Evolutionary conservation across 305 asterid genomes (phyloP), one percentile per base, ranked within the genome.

Genomic region (Lippia alba): DNA sequence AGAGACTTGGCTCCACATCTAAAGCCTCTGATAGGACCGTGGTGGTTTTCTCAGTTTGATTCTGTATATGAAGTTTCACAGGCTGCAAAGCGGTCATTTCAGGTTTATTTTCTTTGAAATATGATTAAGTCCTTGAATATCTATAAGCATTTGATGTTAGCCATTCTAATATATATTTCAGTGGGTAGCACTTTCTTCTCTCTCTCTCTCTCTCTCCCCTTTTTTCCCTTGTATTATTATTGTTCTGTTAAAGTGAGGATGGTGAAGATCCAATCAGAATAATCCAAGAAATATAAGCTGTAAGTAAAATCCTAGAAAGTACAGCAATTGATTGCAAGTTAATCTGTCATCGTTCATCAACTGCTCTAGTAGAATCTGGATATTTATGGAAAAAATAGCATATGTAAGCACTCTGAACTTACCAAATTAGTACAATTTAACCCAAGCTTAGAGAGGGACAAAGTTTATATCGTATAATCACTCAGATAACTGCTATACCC

Each of bases 1-100:
- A 89, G 99, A 84, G 97, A 87, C 51, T 79, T 95, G 85, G 98
- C 98, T 82, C 98, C 96, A 48, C 89, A 92, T 77, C 80, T 95
- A 78, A 95, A 90, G 87, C 85, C 79, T 76, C 80, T 95, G 69
- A 88, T 95, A 81, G 99, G 99, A 77, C 96, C 99, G 7, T 95
- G 99, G 99, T 95, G 99, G 99, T 87, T 89, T 84, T 89, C 99
- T 74, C 99, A 95, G 69, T 95, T 95, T 76, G 99, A 95, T 86
- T 90, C 96, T 61, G 83, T 72, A 69, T 67, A 75, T 81, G 99
- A 95, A 83, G 96, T 92, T 82, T 90, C 99, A 63, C 98, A 90
- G 82, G 96, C 96, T 68, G 98, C 99, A 55, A 92, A 86, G 64
- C 84, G 86, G 67, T 95, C 99, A 61, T 95, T 92, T 85, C 98